Base-by-base conservation (phyloP, 805 yeast genomes). In the Cyberlindnera americana region DNA sequence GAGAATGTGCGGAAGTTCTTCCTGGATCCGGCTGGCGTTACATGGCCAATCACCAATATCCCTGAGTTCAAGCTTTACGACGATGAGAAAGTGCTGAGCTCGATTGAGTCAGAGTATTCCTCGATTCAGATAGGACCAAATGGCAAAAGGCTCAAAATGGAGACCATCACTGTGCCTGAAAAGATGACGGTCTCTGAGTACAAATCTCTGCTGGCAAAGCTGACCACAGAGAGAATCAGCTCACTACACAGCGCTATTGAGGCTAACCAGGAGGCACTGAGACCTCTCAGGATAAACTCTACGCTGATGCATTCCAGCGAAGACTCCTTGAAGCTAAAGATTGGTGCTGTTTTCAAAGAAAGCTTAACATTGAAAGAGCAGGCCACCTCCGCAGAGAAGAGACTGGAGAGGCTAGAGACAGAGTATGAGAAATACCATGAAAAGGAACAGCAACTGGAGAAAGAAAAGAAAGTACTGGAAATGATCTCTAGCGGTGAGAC, bases 271-370 rank as follows among this genome's bases (percentile, higher is more conserved):
- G 35, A 33, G 9, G 33, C 47, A 5, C 37, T 72, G 7, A 35
- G 43, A 8, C 41, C 48, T 2, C 44, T 64, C n/a, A 63, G 67
- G 38, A 25, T 53, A 1, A 56, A 57, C 35, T 71, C 72, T 27
- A 70, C 75, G 4, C 41, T 55, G 11, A 56, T 70, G 31, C 77
- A 73, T 41, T 41, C 54, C 19, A 34, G 50, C 6, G 45, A 71
- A 17, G 81, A 76, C 49, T 52, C 48, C 3, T 48, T 59, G 31
- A 68, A 70, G 48, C 53, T 46, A 3, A 55, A 59, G 23, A 67
- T 72, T 19, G 80, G 75, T 3, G 57, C 55, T 2, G 40, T 53
- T 10, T 76, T 69, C 50, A 69, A 70, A 35, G 54, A 46, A 7
- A 38, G 43, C 3, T 29, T 44, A 22, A 37, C 31, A n/a, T 16